These are phyloP conservation scores for Piper betle DNA, from an alignment of 164 flowering plant genomes.

Conservation along the genomic window DNA sequence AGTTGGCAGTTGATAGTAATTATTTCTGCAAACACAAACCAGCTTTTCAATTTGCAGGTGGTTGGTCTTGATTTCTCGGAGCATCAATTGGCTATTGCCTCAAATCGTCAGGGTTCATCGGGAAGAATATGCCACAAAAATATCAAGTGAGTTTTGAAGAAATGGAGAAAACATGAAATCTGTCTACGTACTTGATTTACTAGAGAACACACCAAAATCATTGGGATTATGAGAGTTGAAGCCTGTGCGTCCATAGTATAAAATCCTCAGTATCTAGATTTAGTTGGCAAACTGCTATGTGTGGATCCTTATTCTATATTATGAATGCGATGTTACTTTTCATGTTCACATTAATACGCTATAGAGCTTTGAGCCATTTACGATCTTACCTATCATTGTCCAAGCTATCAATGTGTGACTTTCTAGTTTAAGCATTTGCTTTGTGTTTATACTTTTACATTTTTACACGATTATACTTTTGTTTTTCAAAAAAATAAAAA, in stretches of 20 bases:
- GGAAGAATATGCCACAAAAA: constrained; percentile 52
- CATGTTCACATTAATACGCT: no score
- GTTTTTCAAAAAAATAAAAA: background rate
- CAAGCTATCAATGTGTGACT: no score
- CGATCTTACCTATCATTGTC: no score
- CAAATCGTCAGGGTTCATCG: constrained; percentile 40
- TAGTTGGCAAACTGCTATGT: no score
- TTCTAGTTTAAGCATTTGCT: no score
- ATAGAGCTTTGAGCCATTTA: no score
- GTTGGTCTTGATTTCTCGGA: constrained; percentile 77
- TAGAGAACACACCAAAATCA: background rate
- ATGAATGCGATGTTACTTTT: no score
- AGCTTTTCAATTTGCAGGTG: constrained; percentile 34
- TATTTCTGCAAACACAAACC: background rate
- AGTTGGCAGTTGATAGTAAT: background rate
- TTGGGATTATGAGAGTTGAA: no score
- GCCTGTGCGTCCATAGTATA: no score
- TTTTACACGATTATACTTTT: background rate
- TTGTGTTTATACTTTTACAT: background rate
- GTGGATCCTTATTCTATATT: no score
- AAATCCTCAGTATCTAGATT: no score
- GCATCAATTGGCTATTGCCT: constrained; percentile 59
- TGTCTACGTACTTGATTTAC: background rate
- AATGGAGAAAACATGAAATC: background rate
- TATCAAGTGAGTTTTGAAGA: constrained; percentile 59